Base-by-base conservation (phyloP, 352 stramenopile genomes). In the Globisporangium cystogenes region DNA sequence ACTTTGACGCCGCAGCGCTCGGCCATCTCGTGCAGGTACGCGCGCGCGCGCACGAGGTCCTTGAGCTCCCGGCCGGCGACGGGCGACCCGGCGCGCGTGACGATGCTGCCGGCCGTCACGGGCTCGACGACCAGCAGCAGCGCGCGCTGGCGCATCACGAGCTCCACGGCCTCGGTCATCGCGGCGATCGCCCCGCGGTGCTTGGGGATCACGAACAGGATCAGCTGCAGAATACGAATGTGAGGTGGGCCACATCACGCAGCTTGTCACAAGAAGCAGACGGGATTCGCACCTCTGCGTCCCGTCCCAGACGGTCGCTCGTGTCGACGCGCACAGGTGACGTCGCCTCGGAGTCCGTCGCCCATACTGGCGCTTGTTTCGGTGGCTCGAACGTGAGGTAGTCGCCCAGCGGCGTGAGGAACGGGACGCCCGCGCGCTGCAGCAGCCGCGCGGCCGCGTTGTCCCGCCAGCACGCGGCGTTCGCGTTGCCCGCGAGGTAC, bases 11-110 rank as follows among this genome's bases (percentile, higher is more conserved):
- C 69, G 59, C 89, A 78, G 27, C 86, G 81, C 56, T 87, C 68
- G 1, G 86, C 86, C 62, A 88, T 93, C 56, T 96, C 86, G 20
- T 74, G 66, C 21, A 96, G 60, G 65, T 96, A 96, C 6, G 64
- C 62, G 31, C 85, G 72, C 3, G 82, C 87, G 11, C 87, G 74
- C 3, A 71, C 65, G 16, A 96, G 68, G 61, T 96, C 87, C 53
- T 92, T 85, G 54, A 82, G 84, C 61, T 96, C 82, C 12, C 82
- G 72, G 1, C 80, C 82, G 4, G 55, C 57, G 27, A 91, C 66
- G 0, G 37, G 44, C 10, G 49, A 53, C n/a, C 72, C 82, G 35
- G 87, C 68, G 45, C 87, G 74, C 20, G 55, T 48, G 15, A 84
- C 46, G 46, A 80, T 71, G 47, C 67, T 78, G 11, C 76, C 77